Evolutionary conservation across 345 rosid species (phyloP).

Genomic region (Stellera chamaejasme): DNA sequence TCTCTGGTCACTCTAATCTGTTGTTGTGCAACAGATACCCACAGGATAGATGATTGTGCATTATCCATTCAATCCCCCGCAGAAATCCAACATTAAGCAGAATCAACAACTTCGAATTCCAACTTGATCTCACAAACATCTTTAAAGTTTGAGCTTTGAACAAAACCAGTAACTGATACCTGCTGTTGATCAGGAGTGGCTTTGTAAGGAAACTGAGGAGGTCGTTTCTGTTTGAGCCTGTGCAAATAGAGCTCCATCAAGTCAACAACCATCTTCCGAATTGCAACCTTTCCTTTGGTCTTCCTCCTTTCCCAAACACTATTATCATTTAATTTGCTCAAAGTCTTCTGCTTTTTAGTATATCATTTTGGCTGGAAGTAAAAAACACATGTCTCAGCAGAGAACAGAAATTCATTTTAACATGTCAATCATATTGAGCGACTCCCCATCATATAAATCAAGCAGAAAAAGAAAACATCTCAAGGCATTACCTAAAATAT

Average conservation of each 20-base stretch:
- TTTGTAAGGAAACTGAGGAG: conserved; percentile 63
- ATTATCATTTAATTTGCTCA: conserved; percentile 83
- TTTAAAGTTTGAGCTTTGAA: no score
- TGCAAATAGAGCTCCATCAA: conserved; percentile 93
- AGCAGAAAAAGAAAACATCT: not conserved
- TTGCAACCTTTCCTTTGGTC: conserved; percentile 90
- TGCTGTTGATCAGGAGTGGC: conserved; percentile 91
- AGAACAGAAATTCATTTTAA: conserved; percentile 4
- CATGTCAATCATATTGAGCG: not conserved
- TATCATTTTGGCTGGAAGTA: conserved; percentile 72
- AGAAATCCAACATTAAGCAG: no score
- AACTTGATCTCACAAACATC: no score
- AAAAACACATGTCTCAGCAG: conserved; percentile 10
- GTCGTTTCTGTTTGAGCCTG: conserved; percentile 78
- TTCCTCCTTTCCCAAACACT: conserved; percentile 84
- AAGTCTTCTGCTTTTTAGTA: conserved; percentile 56
- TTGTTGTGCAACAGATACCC: not conserved
- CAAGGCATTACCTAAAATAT: conserved; percentile 4
- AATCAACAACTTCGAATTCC: no score
- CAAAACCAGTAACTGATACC: conserved; percentile 20
- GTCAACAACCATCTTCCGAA: conserved; percentile 97
- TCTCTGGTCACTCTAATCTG: no score
- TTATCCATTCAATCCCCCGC: not conserved
- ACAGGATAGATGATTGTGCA: no score
- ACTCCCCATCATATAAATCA: no score